These are phyloP conservation scores for Plasmopara viticola DNA, from an alignment of 352 stramenopile species.

Conservation along the genomic window DNA sequence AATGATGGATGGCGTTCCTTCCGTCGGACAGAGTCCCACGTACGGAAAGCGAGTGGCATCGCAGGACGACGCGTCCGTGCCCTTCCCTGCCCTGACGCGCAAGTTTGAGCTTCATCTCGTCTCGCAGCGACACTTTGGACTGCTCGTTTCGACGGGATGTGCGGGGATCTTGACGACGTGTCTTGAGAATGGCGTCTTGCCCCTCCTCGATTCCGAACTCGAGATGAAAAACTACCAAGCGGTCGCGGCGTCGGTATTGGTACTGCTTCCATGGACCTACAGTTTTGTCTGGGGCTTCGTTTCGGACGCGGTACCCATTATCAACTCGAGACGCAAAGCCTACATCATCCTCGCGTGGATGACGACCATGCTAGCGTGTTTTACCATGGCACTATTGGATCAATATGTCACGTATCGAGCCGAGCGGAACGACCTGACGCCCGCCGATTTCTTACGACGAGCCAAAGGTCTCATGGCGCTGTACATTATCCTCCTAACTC, in stretches of 20 bases:
- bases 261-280: conserved; percentile 39
- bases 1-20: conserved; percentile 27
- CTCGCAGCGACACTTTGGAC: conserved; percentile 23
- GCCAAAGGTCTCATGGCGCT: conserved; percentile 17
- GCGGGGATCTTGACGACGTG: conserved; percentile 36
- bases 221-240: conserved; percentile 33
- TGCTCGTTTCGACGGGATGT: conserved; percentile 33
- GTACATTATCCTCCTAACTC: conserved; percentile 32
- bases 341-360: conserved; percentile 75
- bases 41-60: conserved; percentile 13
- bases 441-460: conserved; percentile 12
- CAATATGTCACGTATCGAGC: conserved; percentile 21
- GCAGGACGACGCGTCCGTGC: not conserved
- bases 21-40: conserved; percentile 9
- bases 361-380: conserved; percentile 26
- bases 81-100: conserved; percentile 24
- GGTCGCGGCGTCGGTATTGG: conserved; percentile 29
- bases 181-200: conserved; percentile 36
- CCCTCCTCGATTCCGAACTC: conserved; percentile 32
- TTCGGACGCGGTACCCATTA: conserved; percentile 69
- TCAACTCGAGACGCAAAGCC: conserved; percentile 58
- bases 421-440: conserved; percentile 17
- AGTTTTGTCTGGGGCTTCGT: conserved; percentile 80
- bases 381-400: conserved; percentile 33
- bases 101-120: conserved; percentile 23